Base-by-base conservation (phyloP, 441 rosid species). In the Brassica hybrid region DNA sequence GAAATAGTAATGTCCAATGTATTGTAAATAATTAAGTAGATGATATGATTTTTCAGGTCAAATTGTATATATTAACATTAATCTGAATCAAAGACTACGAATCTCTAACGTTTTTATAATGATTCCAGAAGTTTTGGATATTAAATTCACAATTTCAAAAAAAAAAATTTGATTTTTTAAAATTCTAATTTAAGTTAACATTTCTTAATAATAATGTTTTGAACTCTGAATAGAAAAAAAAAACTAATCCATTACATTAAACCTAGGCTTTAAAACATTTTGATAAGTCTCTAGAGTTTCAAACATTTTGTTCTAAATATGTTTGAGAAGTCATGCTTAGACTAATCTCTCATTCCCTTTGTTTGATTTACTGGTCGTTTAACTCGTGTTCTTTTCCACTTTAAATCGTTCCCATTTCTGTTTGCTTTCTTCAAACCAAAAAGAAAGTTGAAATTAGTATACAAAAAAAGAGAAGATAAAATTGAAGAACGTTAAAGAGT, bases 261-360 rank as follows among this genome's bases (percentile, higher is more conserved):
- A 4, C 6, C 16, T 45, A 48, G 54, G 17, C 17, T 27, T 27
- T 48, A 48, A 6, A 48, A 48, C 18, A 50, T 50, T 48, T 50
- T 23, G 58, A 6, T 52, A 14, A 52, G 58, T 14, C 74, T 68
- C 14, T 60, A 75, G 64, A 67, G 17, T 57, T 57, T 41, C 78
- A 41, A 41, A 74, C 34, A 32, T 59, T 0, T 43, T 52, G 1
- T 41, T 11, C n/a, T 1, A 66, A 12, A 74, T 2, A 30, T 59
- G 52, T 59, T 32, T 19, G 21, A 32, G 52, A 76, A 32, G 64
- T 69, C 63, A 32, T 19, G 48, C 5, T 69, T 63, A 23, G 13
- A 23, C 34, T 60, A 25, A 23, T 71, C 18, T 60, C 5, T 52
- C 58, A 52, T 52, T 52, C 19, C 4, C 10, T 43, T 9, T 54